Percentiles rank a stretch among this genome's conserved stretches.
Evolutionary conservation across 2,329 filamentous ascomycete species (phyloP).

Genomic region (Gliomastix tumulicola): DNA sequence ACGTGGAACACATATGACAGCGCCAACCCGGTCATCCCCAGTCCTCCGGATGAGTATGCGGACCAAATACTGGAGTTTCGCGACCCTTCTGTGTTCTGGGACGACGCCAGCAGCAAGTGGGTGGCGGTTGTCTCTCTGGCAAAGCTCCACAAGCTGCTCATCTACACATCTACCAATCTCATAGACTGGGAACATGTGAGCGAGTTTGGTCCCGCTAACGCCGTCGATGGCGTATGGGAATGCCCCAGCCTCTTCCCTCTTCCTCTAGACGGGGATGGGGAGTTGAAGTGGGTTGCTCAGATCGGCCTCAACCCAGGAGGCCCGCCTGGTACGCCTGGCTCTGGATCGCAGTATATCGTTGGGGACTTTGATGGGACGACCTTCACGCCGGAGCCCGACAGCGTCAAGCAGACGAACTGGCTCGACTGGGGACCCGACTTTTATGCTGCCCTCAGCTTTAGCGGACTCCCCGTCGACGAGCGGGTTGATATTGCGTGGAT

Average conservation of each 20-base stretch:
- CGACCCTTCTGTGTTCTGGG: constrained; percentile 4
- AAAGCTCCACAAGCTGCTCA: constrained; percentile 2
- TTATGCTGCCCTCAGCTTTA: constrained; percentile 4
- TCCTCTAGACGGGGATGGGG: neutral
- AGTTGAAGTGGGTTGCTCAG: constrained; percentile 2
- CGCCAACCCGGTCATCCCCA: constrained; percentile 2
- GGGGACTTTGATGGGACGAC: constrained; percentile 3
- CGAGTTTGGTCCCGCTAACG: constrained; percentile 2
- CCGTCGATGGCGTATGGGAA: constrained; percentile 3
- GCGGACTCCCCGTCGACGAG: constrained; percentile 1
- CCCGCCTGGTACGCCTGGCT: constrained; percentile 2
- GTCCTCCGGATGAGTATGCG: neutral
- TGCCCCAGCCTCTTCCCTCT: constrained; percentile 5
- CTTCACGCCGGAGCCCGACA: constrained; percentile 1
- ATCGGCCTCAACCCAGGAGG: constrained; percentile 4
- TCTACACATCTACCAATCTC: constrained; percentile 4
- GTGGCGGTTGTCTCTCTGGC: constrained; percentile 1
- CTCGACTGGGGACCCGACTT: constrained; percentile 3
- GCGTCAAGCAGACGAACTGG: constrained; percentile 1
- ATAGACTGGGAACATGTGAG: constrained; percentile 1
- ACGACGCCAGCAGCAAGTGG: constrained; percentile 1
- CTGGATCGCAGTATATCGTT: constrained; percentile 3
- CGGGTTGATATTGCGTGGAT: constrained; percentile 4
- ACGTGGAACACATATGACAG: constrained; percentile 4
- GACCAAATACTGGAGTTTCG: constrained; percentile 1